Evolutionary conservation across 106 monocot genomes (phyloP).

Genomic region (Dendrobium chrysotoxum): DNA sequence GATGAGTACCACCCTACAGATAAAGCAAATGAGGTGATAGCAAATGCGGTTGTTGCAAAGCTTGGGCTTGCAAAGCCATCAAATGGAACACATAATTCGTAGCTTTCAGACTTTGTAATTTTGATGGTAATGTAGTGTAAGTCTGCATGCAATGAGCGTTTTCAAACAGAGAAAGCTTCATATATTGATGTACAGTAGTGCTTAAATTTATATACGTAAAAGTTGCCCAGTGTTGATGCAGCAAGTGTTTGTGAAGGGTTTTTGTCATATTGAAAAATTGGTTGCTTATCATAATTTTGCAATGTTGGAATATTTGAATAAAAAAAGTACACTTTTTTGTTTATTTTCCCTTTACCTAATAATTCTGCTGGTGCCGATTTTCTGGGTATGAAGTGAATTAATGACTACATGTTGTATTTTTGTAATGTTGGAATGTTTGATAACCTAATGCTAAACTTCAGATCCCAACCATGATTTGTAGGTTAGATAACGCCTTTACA

Average conservation of each 20-base stretch:
- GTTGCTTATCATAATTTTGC: background rate
- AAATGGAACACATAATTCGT: slow-evolving; percentile 15
- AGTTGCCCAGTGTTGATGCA: background rate
- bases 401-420: background rate
- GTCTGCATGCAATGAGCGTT: background rate
- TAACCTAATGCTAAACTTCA: background rate
- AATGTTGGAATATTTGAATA: background rate
- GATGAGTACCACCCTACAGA: slow-evolving; percentile 98
- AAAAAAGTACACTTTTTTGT: too few species aligned
- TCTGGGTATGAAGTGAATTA: too few species aligned
- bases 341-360: too few species aligned
- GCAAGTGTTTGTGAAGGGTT: background rate
- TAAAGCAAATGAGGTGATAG: slow-evolving; percentile 84
- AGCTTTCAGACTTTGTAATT: background rate
- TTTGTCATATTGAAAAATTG: background rate
- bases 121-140: background rate
- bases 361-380: too few species aligned
- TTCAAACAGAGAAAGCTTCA: background rate
- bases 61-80: slow-evolving; percentile 31
- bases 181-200: background rate
- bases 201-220: background rate
- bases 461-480: background rate
- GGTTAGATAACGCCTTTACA: background rate
- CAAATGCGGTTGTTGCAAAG: slow-evolving; percentile 43
- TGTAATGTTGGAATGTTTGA: background rate